These are phyloP conservation scores for Gonapodya prolifera DNA, from an alignment of 192 early-diverging fungal species.

Conservation along the genomic window DNA sequence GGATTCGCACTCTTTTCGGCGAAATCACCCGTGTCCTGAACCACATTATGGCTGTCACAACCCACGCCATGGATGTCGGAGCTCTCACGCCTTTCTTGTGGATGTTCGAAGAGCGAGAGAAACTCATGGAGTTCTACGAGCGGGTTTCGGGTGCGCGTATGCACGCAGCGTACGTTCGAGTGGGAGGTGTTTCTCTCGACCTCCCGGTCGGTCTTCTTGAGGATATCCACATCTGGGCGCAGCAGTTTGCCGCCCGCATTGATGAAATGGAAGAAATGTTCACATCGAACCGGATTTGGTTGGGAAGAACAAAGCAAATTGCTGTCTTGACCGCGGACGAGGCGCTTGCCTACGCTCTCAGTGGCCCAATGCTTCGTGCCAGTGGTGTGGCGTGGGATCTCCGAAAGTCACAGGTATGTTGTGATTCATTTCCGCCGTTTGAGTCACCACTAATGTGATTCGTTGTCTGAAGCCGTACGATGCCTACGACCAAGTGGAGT, in stretches of 20 bases:
- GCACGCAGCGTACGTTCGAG: conserved; percentile 93
- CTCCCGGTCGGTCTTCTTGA: conserved; percentile 85
- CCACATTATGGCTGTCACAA: conserved; percentile 96
- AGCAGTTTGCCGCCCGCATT: conserved; percentile 74
- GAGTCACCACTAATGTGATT: not conserved
- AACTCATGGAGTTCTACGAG: conserved; percentile 99
- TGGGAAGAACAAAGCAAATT: conserved; percentile 69
- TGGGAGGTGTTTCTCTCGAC: conserved; percentile 88
- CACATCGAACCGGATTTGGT: conserved; percentile 91
- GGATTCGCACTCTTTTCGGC: conserved; percentile 92
- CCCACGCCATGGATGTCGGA: conserved; percentile 96
- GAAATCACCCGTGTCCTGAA: conserved; percentile 96
- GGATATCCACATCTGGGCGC: conserved; percentile 92
- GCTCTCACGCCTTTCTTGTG: conserved; percentile 96
- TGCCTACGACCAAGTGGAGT: conserved; percentile 87
- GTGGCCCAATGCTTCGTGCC: conserved; percentile 91
- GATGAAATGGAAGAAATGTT: conserved; percentile 93
- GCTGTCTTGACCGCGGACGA: conserved; percentile 78
- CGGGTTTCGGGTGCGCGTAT: conserved; percentile 96
- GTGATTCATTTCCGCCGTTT: too few species aligned
- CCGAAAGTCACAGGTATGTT: conserved; percentile 81
- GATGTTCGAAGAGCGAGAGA: conserved; percentile 99
- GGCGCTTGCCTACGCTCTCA: conserved; percentile 83
- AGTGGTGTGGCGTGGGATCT: conserved; percentile 89
- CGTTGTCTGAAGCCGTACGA: not conserved